Evolutionary conservation across 2,329 filamentous ascomycete genomes (phyloP).

Genomic region (Rutstroemia sp.): DNA sequence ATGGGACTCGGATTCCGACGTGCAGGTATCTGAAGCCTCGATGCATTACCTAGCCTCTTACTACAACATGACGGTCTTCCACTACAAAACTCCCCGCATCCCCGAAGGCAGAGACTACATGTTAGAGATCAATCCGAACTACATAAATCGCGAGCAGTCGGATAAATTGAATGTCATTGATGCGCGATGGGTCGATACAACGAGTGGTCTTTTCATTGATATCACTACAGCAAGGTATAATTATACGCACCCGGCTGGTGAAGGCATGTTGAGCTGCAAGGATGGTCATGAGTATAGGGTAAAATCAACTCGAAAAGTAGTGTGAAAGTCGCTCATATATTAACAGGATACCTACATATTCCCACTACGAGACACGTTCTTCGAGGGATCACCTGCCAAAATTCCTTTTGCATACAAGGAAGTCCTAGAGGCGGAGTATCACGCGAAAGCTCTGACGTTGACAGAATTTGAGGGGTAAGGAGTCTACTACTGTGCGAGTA

Average conservation of each 20-base stretch:
- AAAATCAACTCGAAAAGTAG: constrained; percentile 6
- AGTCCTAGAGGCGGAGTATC: constrained; percentile 51
- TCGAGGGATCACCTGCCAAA: constrained; percentile 58
- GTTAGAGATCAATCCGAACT: constrained; percentile 70
- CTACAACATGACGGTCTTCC: constrained; percentile 36
- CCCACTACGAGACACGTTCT: constrained; percentile 60
- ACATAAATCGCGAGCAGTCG: constrained; percentile 51
- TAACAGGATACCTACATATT: constrained; percentile 52
- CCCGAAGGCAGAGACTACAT: constrained; percentile 49
- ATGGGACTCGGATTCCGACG: constrained; percentile 76
- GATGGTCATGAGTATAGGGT: constrained; percentile 44
- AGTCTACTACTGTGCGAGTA: background rate
- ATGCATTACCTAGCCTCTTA: constrained; percentile 46
- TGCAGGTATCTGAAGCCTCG: constrained; percentile 42
- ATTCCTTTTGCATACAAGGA: constrained; percentile 57
- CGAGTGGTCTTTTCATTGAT: constrained; percentile 74
- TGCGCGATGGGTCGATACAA: constrained; percentile 72
- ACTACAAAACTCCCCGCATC: constrained; percentile 28
- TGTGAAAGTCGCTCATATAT: constrained; percentile 4
- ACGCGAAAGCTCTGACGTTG: constrained; percentile 40
- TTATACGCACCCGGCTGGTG: constrained; percentile 33
- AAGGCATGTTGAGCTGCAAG: constrained; percentile 43
- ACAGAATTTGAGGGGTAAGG: constrained; percentile 45
- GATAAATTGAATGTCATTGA: constrained; percentile 75
- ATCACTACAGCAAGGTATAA: constrained; percentile 61